A percentile compares a stretch with the other conserved stretches of the same genome.
These are phyloP conservation scores for Kodamaea fukazawae DNA, from an alignment of 805 yeast species.

Conservation along the genomic window DNA sequence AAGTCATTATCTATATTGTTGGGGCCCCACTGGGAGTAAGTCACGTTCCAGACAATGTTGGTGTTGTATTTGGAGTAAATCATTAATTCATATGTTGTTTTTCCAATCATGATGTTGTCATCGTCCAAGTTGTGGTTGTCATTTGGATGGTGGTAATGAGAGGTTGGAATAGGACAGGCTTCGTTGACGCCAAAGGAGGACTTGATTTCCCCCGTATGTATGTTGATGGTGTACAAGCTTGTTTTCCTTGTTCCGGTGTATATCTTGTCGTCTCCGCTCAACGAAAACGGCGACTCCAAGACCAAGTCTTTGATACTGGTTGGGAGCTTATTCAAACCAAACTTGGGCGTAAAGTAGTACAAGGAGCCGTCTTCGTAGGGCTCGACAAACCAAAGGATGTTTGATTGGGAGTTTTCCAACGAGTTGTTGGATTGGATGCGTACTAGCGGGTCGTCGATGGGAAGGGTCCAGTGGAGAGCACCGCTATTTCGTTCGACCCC, in stretches of 20 bases:
- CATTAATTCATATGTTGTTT: conserved; percentile 65
- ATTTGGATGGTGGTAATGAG: conserved; percentile 16
- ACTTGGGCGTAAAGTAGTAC: conserved; percentile 70
- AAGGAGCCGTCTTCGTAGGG: conserved; percentile 83
- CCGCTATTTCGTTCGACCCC: conserved; percentile 79
- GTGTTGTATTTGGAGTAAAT: conserved; percentile 73
- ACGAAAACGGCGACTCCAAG: conserved; percentile 79
- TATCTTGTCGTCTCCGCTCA: conserved; percentile 70
- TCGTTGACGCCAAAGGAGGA: conserved; percentile 59
- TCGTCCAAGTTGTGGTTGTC: conserved; percentile 1
- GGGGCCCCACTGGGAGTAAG: conserved; percentile 89
- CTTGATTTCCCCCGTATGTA: conserved; percentile 69
- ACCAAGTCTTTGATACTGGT: conserved; percentile 76
- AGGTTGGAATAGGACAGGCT: conserved; percentile 35
- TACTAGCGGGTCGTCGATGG: conserved; percentile 63
- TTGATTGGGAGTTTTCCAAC: conserved; percentile 19
- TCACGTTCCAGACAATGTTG: conserved; percentile 70
- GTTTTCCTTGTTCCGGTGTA: conserved; percentile 85
- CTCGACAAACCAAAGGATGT: conserved; percentile 79
- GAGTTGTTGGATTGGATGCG: conserved; percentile 30
- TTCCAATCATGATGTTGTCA: conserved; percentile 58
- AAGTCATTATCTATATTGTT: conserved; percentile 72
- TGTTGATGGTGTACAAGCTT: conserved; percentile 69
- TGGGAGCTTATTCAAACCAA: conserved; percentile 80
- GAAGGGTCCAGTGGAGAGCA: conserved; percentile 69